Evolutionary conservation across 140 eudicot genomes (phyloP), one percentile per base, ranked within the genome.

Genomic region (Erigeron philadelphicus): DNA sequence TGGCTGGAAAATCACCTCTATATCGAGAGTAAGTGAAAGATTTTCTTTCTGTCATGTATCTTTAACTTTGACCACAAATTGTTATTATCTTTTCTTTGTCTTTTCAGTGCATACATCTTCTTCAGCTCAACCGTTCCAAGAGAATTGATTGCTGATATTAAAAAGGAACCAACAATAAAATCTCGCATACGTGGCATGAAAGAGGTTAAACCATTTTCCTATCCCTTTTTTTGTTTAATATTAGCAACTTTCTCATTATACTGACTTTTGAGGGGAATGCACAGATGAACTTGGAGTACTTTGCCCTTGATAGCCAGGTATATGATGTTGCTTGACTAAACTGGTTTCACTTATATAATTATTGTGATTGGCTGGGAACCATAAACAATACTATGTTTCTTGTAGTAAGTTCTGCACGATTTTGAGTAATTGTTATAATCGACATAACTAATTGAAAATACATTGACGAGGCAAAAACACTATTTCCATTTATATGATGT

Each of bases 281-380:
- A 81, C 98, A 92, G 98, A 92, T 92, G 96, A 92, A 92, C 72
- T 84, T 92, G 96, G 98, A 92, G 84, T 92, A 81, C 78, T 84
- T 92, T 78, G 88, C 98, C 52, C 72, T 92, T 69, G 98, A 92
- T 75, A 92, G 95, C 76, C 98, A 92, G 96, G 98, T 92, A 86
- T 53, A 43, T 55, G 12, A 69, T 68, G 38, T 73, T 49, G 63
- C 76, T 77, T 65, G 58, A 41, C 57, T 55, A 9, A 57, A 38
- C 46, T 75, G 52, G 17, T 40, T 38, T 41, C 64, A 13, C 35
- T 62, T 49, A 15, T 60, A 12, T 57, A 59, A 16, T 15, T 13
- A 38, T 38, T 54, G 23, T 53, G 47, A 66, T 16, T 66, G 71
- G 38, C 68, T 63, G 38, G 25, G 1, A 8, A 42, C 23, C 3